Percentiles rank a stretch among this genome's conserved stretches.
These are phyloP conservation scores for Trypanosoma lewisi DNA, from an alignment of 208 protist genomes.

Conservation along the genomic window DNA sequence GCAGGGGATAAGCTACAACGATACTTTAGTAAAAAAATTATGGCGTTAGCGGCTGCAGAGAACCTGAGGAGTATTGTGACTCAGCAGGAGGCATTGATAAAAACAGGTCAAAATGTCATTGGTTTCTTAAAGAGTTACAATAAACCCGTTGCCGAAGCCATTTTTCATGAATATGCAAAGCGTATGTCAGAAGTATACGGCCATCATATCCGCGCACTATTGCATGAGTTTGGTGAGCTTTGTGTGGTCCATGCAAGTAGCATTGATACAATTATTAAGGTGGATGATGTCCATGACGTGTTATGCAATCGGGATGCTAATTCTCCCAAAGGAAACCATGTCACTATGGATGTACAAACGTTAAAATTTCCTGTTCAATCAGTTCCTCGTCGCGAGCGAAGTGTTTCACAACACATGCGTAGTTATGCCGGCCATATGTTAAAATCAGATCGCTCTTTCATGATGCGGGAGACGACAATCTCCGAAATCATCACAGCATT, in stretches of 20 bases:
- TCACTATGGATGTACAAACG: constrained; percentile 21
- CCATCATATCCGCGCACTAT: constrained; percentile 34
- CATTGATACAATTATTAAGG: constrained; percentile 62
- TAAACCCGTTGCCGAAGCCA: constrained; percentile 44
- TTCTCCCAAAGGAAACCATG: constrained; percentile 52
- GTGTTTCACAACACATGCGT: constrained; percentile 73
- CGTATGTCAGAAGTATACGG: constrained; percentile 56
- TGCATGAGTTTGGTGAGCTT: constrained; percentile 45
- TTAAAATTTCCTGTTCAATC: constrained; percentile 47
- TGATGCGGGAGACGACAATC: constrained; percentile 53
- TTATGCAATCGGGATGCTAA: constrained; percentile 61
- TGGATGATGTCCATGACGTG: constrained; percentile 52
- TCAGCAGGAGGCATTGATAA: constrained; percentile 55
- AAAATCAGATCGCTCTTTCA: constrained; percentile 24
- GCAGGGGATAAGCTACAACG: constrained; percentile 81
- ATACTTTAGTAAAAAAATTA: constrained; percentile 57
- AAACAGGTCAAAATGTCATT: constrained; percentile 65
- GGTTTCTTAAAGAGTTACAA: constrained; percentile 81
- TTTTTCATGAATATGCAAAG: constrained; percentile 63
- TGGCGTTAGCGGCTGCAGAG: constrained; percentile 30
- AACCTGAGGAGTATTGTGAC: constrained; percentile 36
- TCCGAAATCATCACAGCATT: constrained; percentile 56
- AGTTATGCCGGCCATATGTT: constrained; percentile 27
- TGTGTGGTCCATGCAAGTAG: constrained; percentile 45
- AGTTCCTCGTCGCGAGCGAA: constrained; percentile 58